Evolutionary conservation across 257 asterid genomes (phyloP).

Genomic region (Scutellaria minor): DNA sequence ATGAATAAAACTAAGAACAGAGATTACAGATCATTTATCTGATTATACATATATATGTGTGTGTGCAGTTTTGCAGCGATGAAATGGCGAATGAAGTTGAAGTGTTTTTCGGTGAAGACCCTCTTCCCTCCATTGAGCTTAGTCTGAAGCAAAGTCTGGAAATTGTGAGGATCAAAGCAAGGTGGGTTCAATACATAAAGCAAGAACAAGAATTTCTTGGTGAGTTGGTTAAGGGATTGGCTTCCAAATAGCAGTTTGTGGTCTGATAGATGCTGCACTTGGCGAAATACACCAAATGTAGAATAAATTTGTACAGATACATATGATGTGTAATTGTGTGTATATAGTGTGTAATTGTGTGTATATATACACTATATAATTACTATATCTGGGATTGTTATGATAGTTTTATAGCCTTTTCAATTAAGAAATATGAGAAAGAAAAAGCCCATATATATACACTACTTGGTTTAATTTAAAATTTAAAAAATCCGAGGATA

Average conservation of each 20-base stretch:
- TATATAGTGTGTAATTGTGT: too few species aligned
- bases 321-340: too few species aligned
- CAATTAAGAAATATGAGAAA: too few species aligned
- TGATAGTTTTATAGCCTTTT: too few species aligned
- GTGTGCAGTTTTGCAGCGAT: conserved; percentile 43
- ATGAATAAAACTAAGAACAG: neutral
- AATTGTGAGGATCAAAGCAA: conserved; percentile 44
- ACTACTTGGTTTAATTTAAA: too few species aligned
- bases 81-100: conserved; percentile 45
- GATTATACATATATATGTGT: neutral
- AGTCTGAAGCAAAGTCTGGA: conserved; percentile 41
- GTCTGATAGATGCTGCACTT: too few species aligned
- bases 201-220: conserved; percentile 27
- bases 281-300: too few species aligned
- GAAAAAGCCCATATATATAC: too few species aligned
- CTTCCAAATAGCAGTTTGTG: conserved; percentile 9
- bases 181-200: conserved; percentile 45
- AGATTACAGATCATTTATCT: neutral
- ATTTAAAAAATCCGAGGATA: too few species aligned
- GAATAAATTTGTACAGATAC: too few species aligned
- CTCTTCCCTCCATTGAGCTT: conserved; percentile 33
- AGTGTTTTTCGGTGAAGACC: conserved; percentile 35
- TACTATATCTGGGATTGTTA: too few species aligned
- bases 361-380: too few species aligned
- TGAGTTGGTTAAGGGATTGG: conserved; percentile 28